Evolutionary conservation across 495 filamentous ascomycete genomes (phyloP).

Genomic region (Evernia prunastri): DNA sequence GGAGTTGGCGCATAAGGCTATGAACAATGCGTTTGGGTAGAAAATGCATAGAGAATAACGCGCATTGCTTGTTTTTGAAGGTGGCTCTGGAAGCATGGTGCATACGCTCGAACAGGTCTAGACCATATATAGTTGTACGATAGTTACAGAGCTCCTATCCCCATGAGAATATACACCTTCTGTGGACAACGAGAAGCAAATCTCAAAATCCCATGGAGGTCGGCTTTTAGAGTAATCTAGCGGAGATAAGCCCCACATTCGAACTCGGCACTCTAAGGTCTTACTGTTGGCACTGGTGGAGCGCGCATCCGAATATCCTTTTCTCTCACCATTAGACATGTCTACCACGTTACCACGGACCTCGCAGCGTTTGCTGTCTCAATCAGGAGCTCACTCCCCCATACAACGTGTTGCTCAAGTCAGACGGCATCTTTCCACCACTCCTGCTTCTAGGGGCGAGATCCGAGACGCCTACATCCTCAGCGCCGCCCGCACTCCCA

Average conservation of each 20-base stretch:
- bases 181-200: background rate
- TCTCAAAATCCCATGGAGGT: too few relatives aligned
- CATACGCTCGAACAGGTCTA: background rate
- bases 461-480: constrained; percentile 88
- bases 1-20: constrained; percentile 29
- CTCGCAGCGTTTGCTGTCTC: constrained; percentile 12
- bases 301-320: background rate
- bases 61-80: background rate
- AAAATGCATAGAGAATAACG: background rate
- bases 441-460: constrained; percentile 54
- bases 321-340: constrained; percentile 15
- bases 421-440: constrained; percentile 61
- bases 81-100: background rate
- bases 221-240: background rate
- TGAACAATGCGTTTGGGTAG: constrained; percentile 23
- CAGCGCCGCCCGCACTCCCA: constrained; percentile 79
- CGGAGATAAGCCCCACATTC: background rate
- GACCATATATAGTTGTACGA: background rate
- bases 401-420: constrained; percentile 41
- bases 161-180: background rate
- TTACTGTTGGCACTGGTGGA: too few relatives aligned
- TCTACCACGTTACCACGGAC: constrained; percentile 8
- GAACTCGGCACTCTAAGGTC: too few relatives aligned
- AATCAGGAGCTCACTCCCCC: constrained; percentile 28
- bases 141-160: background rate